Percentiles rank a stretch among this genome's conserved stretches.
Conservation (phyloP, 345 rosid genomes). For the Noccaea bulbosa region DNA sequence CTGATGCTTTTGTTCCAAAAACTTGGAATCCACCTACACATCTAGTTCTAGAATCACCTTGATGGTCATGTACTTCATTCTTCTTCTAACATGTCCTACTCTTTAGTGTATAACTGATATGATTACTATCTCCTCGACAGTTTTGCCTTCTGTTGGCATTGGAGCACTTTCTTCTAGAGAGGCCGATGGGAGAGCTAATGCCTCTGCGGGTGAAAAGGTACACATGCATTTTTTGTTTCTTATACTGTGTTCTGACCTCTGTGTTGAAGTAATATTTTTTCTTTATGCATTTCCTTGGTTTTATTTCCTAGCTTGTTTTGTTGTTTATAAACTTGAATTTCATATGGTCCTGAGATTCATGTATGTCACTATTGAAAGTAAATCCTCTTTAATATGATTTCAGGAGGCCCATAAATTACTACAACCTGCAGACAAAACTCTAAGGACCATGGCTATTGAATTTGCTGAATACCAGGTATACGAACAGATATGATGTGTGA, state of each 20-base stretch:
- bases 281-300: conserved; percentile 17
- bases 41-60: not conserved
- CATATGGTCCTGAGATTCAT: conserved; percentile 21
- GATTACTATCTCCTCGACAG: conserved; percentile 47
- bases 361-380: conserved; percentile 6
- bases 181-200: conserved; percentile 91
- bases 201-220: conserved; percentile 92
- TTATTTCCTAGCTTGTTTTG: conserved; percentile 15
- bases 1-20: conserved; percentile 16
- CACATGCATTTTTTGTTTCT: conserved; percentile 6
- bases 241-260: conserved; percentile 18
- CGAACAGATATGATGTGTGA: conserved; percentile 22
- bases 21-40: conserved; percentile 7
- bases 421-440: conserved; percentile 87
- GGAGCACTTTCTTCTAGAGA: conserved; percentile 97
- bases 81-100: not conserved
- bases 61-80: conserved; percentile 7
- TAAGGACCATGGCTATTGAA: conserved; percentile 95
- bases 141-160: conserved; percentile 92
- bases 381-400: conserved; percentile 39
- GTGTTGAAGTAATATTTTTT: conserved; percentile 9
- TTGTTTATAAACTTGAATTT: conserved; percentile 19
- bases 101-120: conserved; percentile 25
- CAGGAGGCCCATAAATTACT: conserved; percentile 96
- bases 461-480: conserved; percentile 97